Base-by-base conservation (phyloP, 345 rosid species). In the Ailanthus altissimus region DNA sequence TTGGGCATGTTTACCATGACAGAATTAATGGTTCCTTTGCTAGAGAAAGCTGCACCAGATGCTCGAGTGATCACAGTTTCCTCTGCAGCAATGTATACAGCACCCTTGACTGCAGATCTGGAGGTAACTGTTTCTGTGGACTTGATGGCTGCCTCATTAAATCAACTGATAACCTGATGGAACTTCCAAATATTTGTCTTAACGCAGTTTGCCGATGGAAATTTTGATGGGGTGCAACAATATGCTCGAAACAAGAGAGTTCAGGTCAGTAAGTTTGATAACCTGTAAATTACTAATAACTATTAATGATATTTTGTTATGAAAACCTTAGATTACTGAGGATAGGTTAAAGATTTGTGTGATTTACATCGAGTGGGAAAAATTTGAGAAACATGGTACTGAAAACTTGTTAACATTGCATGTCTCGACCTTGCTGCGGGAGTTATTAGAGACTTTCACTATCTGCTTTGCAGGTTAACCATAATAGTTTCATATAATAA, bases 81-180 rank as follows among this genome's bases (percentile, higher is more conserved):
- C 62, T 93, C 98, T 28, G 97, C 92, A 78, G 98, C 98, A 83
- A 94, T 91, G 98, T 94, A 91, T 73, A 80, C 97, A 4, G 54
- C 85, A 58, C 91, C 97, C 10, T 86, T 94, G 85, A 88, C 93
- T 56, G 78, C 87, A 73, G 99, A 94, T 84, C 89, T 94, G 54
- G 93, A 94, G 93, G 94, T 89, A 78, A 74, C 51, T 43, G 38
- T 47, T 11, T 38, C 50, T 46, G 28, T 51, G 50, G 53, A 60
- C 8, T 56, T 71, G 28, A 21, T 23, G 40, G 64, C 56, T 50
- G 54, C n/a, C 60, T 53, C 43, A 6, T 77, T 50, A 10, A 14
- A 13, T 43, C 3, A 26, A 32, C 23, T 43, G 58, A 70, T 59
- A 43, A 32, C 38, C 69, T 65, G 43, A 74, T 6, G 7, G 26